A percentile compares a stretch with the other conserved stretches of the same genome.
phyloP scores from a whole-genome alignment of 495 filamentous ascomycete genomes.

The Pyrenopolyporus hunteri region DNA sequence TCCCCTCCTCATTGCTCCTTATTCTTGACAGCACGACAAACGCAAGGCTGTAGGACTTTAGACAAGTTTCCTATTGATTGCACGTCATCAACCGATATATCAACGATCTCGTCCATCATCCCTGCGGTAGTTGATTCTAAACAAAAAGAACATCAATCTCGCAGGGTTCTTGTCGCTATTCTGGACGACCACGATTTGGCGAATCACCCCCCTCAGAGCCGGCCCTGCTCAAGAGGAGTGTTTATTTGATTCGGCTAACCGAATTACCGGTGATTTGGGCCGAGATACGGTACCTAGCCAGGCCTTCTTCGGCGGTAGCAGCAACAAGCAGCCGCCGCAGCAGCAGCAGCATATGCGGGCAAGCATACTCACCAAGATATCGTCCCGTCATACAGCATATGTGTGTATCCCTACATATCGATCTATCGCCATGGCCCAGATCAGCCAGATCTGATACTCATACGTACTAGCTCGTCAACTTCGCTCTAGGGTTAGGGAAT shows the following conservation, averaged over 20 bases:
- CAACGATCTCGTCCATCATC: no score
- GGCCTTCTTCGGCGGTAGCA: background rate
- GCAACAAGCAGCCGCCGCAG: no score
- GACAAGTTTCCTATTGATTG: background rate
- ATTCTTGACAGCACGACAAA: conserved; percentile 8
- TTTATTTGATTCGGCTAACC: conserved; percentile 2
- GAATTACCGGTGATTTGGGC: conserved; percentile 26
- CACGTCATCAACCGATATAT: background rate
- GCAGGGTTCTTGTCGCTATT: background rate
- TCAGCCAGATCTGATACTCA: conserved; percentile 23
- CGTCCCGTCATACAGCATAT: conserved; percentile 21
- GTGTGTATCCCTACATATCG: conserved; percentile 11
- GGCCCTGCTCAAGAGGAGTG: conserved; percentile 1
- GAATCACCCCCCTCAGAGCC: no score
- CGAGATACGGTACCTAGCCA: conserved; percentile 10
- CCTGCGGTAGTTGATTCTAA: no score
- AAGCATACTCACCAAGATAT: conserved; percentile 13
- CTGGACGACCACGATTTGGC: no score
- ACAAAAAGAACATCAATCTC: no score
- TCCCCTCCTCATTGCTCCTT: conserved; percentile 8
- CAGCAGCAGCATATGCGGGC: conserved; percentile 10
- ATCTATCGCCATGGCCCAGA: conserved; percentile 17
- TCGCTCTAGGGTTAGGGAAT: conserved; percentile 11
- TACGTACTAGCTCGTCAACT: conserved; percentile 12
- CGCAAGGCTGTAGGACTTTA: conserved; percentile 17